Evolutionary conservation across 2,329 filamentous ascomycete species (phyloP).

Genomic region (Microcyclospora tardicrescens): DNA sequence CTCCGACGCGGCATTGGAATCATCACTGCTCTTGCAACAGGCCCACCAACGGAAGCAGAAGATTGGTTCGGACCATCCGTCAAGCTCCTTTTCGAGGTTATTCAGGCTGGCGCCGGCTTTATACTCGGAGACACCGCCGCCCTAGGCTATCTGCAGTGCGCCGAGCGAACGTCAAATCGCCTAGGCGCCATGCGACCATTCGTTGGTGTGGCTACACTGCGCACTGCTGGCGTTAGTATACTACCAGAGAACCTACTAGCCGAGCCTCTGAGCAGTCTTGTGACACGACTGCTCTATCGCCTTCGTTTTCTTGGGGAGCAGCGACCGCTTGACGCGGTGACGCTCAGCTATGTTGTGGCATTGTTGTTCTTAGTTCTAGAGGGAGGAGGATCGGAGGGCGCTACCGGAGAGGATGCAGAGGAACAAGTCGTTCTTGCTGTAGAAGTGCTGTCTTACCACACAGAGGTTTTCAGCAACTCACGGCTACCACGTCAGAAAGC

Average conservation of each 20-base stretch:
- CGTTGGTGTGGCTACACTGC: slow-evolving; percentile 74
- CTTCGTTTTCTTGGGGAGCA: slow-evolving; percentile 85
- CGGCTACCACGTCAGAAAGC: slow-evolving; percentile 65
- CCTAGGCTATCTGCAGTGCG: slow-evolving; percentile 64
- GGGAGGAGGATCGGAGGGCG: slow-evolving; percentile 61
- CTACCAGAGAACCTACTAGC: slow-evolving; percentile 59
- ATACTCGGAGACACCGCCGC: slow-evolving; percentile 71
- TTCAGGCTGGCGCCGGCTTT: slow-evolving; percentile 68
- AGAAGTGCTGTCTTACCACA: slow-evolving; percentile 82
- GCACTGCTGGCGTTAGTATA: slow-evolving; percentile 61
- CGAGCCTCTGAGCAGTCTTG: slow-evolving; percentile 66
- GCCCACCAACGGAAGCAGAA: slow-evolving; percentile 77
- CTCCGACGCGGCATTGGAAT: slow-evolving; percentile 77
- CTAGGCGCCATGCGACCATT: slow-evolving; percentile 68
- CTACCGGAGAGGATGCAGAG: slow-evolving; percentile 61
- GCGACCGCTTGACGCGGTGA: slow-evolving; percentile 79
- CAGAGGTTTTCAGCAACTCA: slow-evolving; percentile 60
- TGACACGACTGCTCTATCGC: slow-evolving; percentile 82
- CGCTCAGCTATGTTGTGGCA: slow-evolving; percentile 75
- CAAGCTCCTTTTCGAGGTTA: slow-evolving; percentile 55
- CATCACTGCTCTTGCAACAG: slow-evolving; percentile 66
- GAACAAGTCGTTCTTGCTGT: slow-evolving; percentile 80
- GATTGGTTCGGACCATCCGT: slow-evolving; percentile 81
- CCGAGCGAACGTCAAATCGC: slow-evolving; percentile 59
- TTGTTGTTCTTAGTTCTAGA: slow-evolving; percentile 67